These are phyloP conservation scores for Diaporthe aspalathi DNA, from an alignment of 2,329 filamentous ascomycete genomes.

Conservation along the genomic window DNA sequence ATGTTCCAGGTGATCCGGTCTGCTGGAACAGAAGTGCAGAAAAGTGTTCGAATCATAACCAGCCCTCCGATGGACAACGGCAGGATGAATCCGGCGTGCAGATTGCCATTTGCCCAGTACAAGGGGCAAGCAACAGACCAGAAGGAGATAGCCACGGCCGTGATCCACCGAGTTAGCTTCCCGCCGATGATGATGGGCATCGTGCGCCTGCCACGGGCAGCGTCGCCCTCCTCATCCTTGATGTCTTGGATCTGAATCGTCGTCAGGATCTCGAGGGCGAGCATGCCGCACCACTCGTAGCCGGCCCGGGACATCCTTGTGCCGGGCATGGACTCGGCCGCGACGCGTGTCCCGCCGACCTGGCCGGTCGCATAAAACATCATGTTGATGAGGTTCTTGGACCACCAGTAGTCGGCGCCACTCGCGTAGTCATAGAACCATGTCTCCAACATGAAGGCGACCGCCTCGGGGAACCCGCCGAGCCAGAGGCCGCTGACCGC, in stretches of 20 bases:
- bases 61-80: background rate
- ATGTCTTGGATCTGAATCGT: constrained; percentile 44
- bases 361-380: constrained; percentile 9
- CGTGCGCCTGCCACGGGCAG: constrained; percentile 37
- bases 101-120: constrained; percentile 1
- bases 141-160: background rate
- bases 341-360: background rate
- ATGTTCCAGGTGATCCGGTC: background rate
- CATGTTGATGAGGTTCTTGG: constrained; percentile 13
- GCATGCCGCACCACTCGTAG: background rate
- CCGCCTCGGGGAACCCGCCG: background rate
- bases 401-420: constrained; percentile 11
- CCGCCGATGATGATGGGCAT: background rate
- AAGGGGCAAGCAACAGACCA: constrained; percentile 6
- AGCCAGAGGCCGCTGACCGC: constrained; percentile 32
- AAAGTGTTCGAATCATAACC: background rate
- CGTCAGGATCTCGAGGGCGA: constrained; percentile 36
- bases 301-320: constrained; percentile 36
- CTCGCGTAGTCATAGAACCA: constrained; percentile 52
- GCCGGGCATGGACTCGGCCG: constrained; percentile 28
- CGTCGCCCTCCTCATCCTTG: constrained; percentile 42
- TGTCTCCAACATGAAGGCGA: constrained; percentile 46
- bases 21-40: background rate
- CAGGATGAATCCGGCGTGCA: too few species aligned
- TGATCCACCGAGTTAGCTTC: background rate